phyloP scores from a whole-genome alignment of 768 basidiomycete species.

The Lentinula guzmanii region DNA sequence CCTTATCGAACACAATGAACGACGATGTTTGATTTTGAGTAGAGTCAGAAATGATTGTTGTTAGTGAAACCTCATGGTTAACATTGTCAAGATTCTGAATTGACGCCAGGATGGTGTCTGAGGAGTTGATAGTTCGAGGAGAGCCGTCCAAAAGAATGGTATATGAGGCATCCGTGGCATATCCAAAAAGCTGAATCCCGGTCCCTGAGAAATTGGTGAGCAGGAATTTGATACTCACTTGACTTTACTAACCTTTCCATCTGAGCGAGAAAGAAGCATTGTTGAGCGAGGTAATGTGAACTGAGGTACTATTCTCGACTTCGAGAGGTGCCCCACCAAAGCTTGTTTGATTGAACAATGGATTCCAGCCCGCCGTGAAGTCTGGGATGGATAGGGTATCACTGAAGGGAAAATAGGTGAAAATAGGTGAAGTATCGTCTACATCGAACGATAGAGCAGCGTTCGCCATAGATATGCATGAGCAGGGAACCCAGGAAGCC shows the following conservation, averaged over 20 bases:
- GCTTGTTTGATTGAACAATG: constrained; percentile 36
- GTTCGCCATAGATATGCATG: constrained; percentile 27
- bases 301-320: constrained; percentile 41
- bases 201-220: constrained; percentile 39
- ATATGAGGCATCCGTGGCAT: constrained; percentile 38
- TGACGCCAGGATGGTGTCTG: constrained; percentile 40
- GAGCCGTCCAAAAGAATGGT: constrained; percentile 47
- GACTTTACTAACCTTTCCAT: constrained; percentile 52
- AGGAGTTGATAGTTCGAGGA: constrained; percentile 14
- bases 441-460: constrained; percentile 34
- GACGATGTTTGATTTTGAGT: constrained; percentile 22
- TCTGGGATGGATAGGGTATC: constrained; percentile 48
- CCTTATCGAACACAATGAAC: constrained; percentile 52
- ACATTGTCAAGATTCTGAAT: constrained; percentile 40
- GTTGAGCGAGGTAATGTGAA: constrained; percentile 56
- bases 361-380: constrained; percentile 60
- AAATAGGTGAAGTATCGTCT: constrained; percentile 61
- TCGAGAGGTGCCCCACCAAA: constrained; percentile 41
- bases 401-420: constrained; percentile 54
- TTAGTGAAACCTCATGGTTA: constrained; percentile 52
- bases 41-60: constrained; percentile 32
- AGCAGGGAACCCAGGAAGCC: background rate
- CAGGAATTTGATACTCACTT: background rate
- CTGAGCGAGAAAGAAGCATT: constrained; percentile 49
- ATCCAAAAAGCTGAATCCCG: constrained; percentile 55